Evolutionary conservation across 176 grass and related monocot genomes (phyloP).

Genomic region (Musa schizocarpa): DNA sequence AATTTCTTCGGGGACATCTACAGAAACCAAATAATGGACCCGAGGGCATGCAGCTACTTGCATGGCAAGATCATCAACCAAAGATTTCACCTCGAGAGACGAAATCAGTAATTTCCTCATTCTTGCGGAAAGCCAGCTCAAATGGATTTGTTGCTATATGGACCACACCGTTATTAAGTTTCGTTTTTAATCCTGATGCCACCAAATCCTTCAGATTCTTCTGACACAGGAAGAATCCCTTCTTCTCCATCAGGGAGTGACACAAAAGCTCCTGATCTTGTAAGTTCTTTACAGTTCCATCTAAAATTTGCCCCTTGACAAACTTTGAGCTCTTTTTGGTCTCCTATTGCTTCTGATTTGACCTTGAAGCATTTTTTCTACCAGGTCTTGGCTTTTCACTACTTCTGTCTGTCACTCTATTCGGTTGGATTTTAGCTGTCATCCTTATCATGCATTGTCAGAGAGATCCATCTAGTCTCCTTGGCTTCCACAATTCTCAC

Average conservation of each 20-base stretch:
- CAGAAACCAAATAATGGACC: conserved; percentile 64
- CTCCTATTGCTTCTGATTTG: no score
- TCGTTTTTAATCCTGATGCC: conserved; percentile 40
- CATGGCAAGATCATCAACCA: conserved; percentile 93
- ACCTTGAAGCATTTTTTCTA: no score
- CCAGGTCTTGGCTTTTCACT: no score
- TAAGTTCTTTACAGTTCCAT: conserved; percentile 48
- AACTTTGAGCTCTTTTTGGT: no score
- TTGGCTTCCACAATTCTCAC: no score
- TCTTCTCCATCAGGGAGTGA: conserved; percentile 56
- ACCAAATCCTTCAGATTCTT: conserved; percentile 54
- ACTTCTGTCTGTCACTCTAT: no score
- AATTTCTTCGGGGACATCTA: conserved; percentile 66
- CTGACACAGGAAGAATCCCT: conserved; percentile 81
- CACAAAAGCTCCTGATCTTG: conserved; percentile 56
- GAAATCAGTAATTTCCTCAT: conserved; percentile 73
- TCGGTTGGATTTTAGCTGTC: no score
- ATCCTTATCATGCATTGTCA: no score
- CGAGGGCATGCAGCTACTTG: conserved; percentile 95
- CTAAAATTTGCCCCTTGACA: conserved; percentile 32
- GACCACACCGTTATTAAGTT: conserved; percentile 47
- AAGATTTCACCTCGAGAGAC: conserved; percentile 86
- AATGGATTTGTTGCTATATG: conserved; percentile 43
- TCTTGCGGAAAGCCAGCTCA: conserved; percentile 52
- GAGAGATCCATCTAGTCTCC: no score